Evolutionary conservation across 129 eudicot species (phyloP).

Genomic region (Flaveria ramosissima): DNA sequence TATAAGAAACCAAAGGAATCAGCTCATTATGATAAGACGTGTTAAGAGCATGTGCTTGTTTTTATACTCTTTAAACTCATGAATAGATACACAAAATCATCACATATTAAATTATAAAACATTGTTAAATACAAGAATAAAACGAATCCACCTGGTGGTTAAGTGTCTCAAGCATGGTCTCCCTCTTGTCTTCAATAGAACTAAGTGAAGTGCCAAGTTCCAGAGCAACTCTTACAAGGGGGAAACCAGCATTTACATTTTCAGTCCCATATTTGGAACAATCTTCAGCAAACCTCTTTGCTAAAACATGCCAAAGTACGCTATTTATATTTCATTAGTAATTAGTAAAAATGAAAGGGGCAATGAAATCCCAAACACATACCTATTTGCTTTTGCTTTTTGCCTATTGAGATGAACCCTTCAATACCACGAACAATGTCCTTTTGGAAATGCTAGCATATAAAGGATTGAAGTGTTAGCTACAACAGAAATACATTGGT

Average conservation of each 20-base stretch:
- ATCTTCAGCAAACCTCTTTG: slow-evolving; percentile 76
- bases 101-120: neutral
- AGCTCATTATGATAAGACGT: neutral
- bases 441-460: slow-evolving; percentile 89
- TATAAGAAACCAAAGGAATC: neutral
- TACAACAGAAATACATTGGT: slow-evolving; percentile 27
- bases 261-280: slow-evolving; percentile 77
- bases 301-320: slow-evolving; percentile 42
- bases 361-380: slow-evolving; percentile 23
- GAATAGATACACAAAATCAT: neutral
- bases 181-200: slow-evolving; percentile 66
- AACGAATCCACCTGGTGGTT: slow-evolving; percentile 53
- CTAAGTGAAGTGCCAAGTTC: slow-evolving; percentile 58
- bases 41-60: neutral
- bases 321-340: slow-evolving; percentile 17
- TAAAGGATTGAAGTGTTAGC: slow-evolving; percentile 6
- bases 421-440: slow-evolving; percentile 86
- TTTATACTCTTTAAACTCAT: neutral
- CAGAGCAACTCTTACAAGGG: slow-evolving; percentile 67
- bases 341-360: slow-evolving; percentile 9
- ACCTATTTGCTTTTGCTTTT: slow-evolving; percentile 87
- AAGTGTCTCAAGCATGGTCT: slow-evolving; percentile 70
- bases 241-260: slow-evolving; percentile 50
- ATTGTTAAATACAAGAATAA: neutral
- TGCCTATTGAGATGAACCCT: slow-evolving; percentile 63